Base-by-base conservation (phyloP, 768 basidiomycete genomes). In the Pulveroboletus frians region DNA sequence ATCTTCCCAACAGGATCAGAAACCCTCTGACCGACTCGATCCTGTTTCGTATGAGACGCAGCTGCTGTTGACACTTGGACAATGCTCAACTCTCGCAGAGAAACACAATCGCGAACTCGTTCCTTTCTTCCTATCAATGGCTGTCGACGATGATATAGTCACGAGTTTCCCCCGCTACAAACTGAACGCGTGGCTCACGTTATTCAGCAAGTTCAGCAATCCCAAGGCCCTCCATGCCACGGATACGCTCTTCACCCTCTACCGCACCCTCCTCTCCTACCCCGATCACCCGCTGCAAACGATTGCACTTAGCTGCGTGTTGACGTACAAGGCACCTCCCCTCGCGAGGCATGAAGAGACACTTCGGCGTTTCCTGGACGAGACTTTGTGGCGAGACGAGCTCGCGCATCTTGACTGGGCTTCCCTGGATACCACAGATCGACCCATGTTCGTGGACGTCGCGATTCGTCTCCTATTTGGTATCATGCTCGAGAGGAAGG, bases 171-270 rank as follows among this genome's bases (percentile, higher is more conserved):
- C 81, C 3, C 83, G 81, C 37, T 66, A 74, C 26, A 85, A 83
- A 61, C 77, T 96, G 9, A 70, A 70, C 14, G 74, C 80, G 0
- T 98, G 90, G 84, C 80, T 98, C 23, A 79, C 79, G 17, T 76
- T 98, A 10, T 90, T 97, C 67, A 77, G 88, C 43, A 95, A 93
- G 63, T 89, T 99, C 64, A 71, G 72, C 57, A 98, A 97, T 61
- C 95, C 94, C n/a, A 95, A 91, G 69, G 89, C 92, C 0, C 71
- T 94, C 2, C 78, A 83, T 61, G 75, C 80, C 7, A 79, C 88
- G 0, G 76, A 85, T 9, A 74, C 75, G 0, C 74, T 98, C 5
- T 79, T 77, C 36, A 43, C 71, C 2, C 62, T 92, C 20, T 95
- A 93, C 68, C 74, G 76, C 13, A 70, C 77, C n/a, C 76, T 90